phyloP scores from a whole-genome alignment of 164 flowering plant species.

The Tinospora cordifolia region DNA sequence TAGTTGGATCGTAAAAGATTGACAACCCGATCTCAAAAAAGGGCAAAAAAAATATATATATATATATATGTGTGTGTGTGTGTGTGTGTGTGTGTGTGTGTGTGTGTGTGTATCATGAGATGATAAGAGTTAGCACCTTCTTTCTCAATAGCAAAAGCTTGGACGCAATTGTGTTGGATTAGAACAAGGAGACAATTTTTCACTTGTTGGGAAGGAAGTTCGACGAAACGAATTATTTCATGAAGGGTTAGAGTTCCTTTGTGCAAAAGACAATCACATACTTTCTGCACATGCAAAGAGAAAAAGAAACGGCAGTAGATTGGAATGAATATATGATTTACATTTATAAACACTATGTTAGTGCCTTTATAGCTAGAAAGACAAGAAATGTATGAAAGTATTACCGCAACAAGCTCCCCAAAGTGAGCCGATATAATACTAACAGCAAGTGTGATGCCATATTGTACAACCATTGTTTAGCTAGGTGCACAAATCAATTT shows the following conservation, averaged over 20 bases:
- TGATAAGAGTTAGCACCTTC: constrained; percentile 30
- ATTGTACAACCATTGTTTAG: constrained; percentile 31
- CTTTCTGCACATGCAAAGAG: constrained; percentile 47
- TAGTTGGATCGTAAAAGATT: too few relatives aligned
- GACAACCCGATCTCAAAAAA: too few relatives aligned
- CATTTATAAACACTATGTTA: background rate
- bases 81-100: too few relatives aligned
- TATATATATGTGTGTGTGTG: too few relatives aligned
- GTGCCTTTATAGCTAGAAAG: background rate
- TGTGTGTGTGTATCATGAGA: too few relatives aligned
- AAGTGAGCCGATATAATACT: constrained; percentile 55
- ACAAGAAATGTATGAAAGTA: background rate
- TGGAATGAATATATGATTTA: background rate
- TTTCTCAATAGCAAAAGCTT: constrained; percentile 45
- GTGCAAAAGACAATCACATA: constrained; percentile 67
- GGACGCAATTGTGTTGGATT: constrained; percentile 92
- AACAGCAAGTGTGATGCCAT: constrained; percentile 63
- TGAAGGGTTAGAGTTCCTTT: constrained; percentile 49
- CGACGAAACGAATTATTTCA: constrained; percentile 35
- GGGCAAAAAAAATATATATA: too few relatives aligned
- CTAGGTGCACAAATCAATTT: background rate
- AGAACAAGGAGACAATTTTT: constrained; percentile 61
- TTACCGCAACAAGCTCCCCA: constrained; percentile 69
- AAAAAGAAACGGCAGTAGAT: background rate
- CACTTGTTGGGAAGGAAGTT: constrained; percentile 38